Evolutionary conservation across 164 flowering plant genomes (phyloP).

Genomic region (Chloranthus sessilifolius): DNA sequence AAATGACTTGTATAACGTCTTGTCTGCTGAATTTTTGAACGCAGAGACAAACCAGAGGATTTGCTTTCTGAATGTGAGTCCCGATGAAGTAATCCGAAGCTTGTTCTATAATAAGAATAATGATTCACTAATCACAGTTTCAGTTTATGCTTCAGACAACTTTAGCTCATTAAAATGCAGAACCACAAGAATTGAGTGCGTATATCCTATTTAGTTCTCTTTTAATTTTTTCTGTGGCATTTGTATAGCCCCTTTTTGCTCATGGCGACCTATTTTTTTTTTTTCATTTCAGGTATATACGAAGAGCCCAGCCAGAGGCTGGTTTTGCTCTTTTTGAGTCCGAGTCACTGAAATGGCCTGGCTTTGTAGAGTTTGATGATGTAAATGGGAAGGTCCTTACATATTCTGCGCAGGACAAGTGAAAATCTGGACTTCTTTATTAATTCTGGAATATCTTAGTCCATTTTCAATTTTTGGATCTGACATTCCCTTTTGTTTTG

Average conservation of each 20-base stretch:
- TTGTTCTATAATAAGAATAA: constrained; percentile 96
- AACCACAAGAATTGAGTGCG: constrained; percentile 94
- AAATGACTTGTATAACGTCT: neutral
- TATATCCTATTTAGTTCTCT: neutral
- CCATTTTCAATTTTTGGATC: neutral
- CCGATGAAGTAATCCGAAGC: constrained; percentile 95
- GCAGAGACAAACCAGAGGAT: constrained; percentile 89
- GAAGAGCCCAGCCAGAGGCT: constrained; percentile 82
- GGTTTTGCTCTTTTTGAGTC: constrained; percentile 94
- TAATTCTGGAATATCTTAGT: neutral
- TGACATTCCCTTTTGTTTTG: constrained; percentile 7
- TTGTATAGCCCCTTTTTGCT: too few relatives aligned
- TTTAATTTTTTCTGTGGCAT: neutral
- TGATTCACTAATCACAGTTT: constrained; percentile 96
- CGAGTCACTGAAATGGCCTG: constrained; percentile 96
- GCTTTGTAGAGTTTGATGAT: constrained; percentile 99
- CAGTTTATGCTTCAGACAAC: constrained; percentile 98
- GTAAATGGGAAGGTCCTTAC: constrained; percentile 97
- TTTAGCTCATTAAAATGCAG: constrained; percentile 98
- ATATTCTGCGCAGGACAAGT: constrained; percentile 91
- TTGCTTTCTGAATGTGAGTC: constrained; percentile 89
- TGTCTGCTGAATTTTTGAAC: constrained; percentile 7
- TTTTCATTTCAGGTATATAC: constrained; percentile 73
- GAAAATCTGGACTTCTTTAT: neutral
- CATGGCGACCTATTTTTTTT: too few relatives aligned